A percentile compares a stretch with the other conserved stretches of the same genome.
Evolutionary conservation across 805 yeast species (phyloP).

Genomic region (Yarrowia sp.): DNA sequence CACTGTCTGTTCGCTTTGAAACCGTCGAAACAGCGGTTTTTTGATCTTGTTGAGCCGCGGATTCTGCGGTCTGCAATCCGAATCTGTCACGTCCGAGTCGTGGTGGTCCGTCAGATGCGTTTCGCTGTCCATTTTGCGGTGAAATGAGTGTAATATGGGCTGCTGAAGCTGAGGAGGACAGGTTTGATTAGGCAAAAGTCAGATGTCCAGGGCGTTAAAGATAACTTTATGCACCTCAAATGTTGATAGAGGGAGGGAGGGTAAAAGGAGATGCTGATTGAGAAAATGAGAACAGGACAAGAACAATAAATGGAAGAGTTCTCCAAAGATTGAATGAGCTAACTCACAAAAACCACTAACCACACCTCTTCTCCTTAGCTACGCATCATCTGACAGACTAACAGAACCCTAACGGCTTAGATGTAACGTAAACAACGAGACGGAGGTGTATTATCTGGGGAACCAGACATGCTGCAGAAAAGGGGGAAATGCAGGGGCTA

Average conservation of each 20-base stretch:
- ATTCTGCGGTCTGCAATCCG: background rate
- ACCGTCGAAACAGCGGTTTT: slow-evolving; percentile 21
- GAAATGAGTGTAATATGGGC: background rate
- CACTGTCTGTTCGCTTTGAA: slow-evolving; percentile 19
- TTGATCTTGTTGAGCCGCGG: slow-evolving; percentile 4
- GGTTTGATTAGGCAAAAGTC: slow-evolving; percentile 27
- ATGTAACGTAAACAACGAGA: slow-evolving; percentile 7
- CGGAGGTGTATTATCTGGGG: background rate
- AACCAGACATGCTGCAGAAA: background rate
- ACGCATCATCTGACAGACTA: background rate
- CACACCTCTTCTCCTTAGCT: no score
- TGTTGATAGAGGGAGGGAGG: slow-evolving; percentile 4
- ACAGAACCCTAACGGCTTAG: background rate
- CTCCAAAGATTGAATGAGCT: no score
- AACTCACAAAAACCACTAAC: no score
- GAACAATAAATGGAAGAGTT: no score
- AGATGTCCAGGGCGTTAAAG: slow-evolving; percentile 31
- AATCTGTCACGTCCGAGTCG: slow-evolving; percentile 34
- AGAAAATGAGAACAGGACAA: no score
- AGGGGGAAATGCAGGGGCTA: background rate
- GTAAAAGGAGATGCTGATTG: no score
- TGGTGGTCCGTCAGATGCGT: background rate
- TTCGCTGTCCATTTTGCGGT: slow-evolving; percentile 3
- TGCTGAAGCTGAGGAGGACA: background rate
- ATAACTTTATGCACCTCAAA: slow-evolving; percentile 32